These are phyloP conservation scores for Chlorophyllum brunneum DNA, from an alignment of 768 basidiomycete species.

Conservation along the genomic window DNA sequence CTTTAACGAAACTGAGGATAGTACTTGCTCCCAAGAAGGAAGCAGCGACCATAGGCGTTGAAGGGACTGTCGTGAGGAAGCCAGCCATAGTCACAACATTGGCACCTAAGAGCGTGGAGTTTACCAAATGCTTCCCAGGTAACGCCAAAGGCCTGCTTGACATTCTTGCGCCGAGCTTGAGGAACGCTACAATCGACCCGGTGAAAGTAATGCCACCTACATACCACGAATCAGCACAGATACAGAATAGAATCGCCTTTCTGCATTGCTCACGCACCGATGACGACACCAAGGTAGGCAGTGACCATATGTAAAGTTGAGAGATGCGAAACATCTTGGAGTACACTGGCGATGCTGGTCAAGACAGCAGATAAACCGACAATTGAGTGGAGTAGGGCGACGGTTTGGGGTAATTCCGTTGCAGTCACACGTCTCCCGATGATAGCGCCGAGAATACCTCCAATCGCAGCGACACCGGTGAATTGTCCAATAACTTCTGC, in stretches of 20 bases:
- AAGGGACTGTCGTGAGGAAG: slow-evolving; percentile 66
- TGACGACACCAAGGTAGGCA: slow-evolving; percentile 82
- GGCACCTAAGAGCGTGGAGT: slow-evolving; percentile 63
- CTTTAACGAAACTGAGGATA: slow-evolving; percentile 77
- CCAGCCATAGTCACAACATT: slow-evolving; percentile 75
- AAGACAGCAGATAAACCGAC: slow-evolving; percentile 88
- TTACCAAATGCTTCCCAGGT: slow-evolving; percentile 77
- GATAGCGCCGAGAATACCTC: slow-evolving; percentile 63
- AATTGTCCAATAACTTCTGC: slow-evolving; percentile 75
- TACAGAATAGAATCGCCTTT: neutral
- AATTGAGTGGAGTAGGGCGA: slow-evolving; percentile 79
- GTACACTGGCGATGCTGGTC: slow-evolving; percentile 79
- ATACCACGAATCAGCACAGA: slow-evolving; percentile 8
- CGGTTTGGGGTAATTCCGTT: slow-evolving; percentile 82
- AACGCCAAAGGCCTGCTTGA: slow-evolving; percentile 67
- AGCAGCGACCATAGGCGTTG: slow-evolving; percentile 72
- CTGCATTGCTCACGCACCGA: slow-evolving; percentile 46
- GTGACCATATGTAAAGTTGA: slow-evolving; percentile 75
- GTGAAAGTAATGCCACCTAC: slow-evolving; percentile 83
- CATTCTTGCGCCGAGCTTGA: slow-evolving; percentile 84
- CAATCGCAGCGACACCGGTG: slow-evolving; percentile 71
- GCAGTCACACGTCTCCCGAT: slow-evolving; percentile 83
- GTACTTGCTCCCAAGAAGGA: slow-evolving; percentile 74
- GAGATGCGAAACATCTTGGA: slow-evolving; percentile 65
- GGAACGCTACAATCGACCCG: slow-evolving; percentile 84